A percentile compares a stretch with the other conserved stretches of the same genome.
Conservation (phyloP, 1,284 basidiomycete species). For the Cryptococcus sp. region DNA sequence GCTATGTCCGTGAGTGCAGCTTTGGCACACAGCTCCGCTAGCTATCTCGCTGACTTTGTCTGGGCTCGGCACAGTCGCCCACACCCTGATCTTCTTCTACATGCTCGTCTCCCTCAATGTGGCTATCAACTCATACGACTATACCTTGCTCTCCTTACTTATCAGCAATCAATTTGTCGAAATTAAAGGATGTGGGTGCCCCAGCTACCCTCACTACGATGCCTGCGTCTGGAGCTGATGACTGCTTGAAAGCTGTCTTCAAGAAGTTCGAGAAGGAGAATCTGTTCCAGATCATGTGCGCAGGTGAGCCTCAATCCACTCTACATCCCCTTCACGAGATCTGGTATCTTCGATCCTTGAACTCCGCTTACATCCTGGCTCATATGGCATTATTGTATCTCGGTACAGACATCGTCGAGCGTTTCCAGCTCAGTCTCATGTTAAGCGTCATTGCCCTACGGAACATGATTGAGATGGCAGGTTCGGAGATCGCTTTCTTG, state of each 20-base stretch:
- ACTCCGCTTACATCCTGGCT: background rate
- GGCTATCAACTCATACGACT: constrained; percentile 97
- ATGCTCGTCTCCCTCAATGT: constrained; percentile 95
- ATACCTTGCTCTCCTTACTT: constrained; percentile 88
- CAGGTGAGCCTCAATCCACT: constrained; percentile 60
- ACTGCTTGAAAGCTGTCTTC: constrained; percentile 66
- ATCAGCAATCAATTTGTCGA: constrained; percentile 99
- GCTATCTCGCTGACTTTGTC: constrained; percentile 1
- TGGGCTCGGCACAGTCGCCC: constrained; percentile 62
- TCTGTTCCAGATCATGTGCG: constrained; percentile 98
- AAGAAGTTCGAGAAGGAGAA: constrained; percentile 99
- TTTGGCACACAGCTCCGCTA: background rate
- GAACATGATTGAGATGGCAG: constrained; percentile 92
- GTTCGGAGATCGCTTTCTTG: constrained; percentile 78
- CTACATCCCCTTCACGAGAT: background rate
- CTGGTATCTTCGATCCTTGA: constrained; percentile 2
- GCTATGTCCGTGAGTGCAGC: constrained; percentile 72
- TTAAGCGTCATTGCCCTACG: constrained; percentile 87
- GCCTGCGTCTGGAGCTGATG: background rate
- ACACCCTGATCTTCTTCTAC: constrained; percentile 95
- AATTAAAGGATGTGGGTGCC: constrained; percentile 83
- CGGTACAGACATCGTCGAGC: constrained; percentile 87
- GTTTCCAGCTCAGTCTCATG: constrained; percentile 92
- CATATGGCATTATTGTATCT: background rate
- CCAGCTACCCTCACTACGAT: background rate